These are phyloP conservation scores for Lactifluus echinatus DNA, from an alignment of 768 basidiomycete genomes.

Conservation along the genomic window DNA sequence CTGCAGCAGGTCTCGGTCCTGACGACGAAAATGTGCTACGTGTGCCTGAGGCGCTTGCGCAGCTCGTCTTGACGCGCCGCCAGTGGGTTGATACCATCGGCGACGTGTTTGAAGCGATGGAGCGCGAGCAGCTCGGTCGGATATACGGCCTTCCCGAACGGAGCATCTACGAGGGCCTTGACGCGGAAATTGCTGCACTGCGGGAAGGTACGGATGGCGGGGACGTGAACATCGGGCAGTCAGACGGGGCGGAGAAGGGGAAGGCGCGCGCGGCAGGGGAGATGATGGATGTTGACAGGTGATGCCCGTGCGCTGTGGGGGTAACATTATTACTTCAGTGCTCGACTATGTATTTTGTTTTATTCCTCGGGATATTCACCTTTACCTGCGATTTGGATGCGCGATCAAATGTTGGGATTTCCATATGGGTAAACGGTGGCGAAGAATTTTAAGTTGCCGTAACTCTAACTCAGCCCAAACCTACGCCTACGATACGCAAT, in stretches of 20 bases:
- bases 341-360: conserved; percentile 19
- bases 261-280: conserved; percentile 41
- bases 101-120: conserved; percentile 65
- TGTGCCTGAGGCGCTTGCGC: conserved; percentile 58
- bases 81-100: conserved; percentile 77
- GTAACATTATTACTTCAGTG: conserved; percentile 20
- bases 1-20: conserved; percentile 58
- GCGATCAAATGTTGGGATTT: background rate
- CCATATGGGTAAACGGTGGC: background rate
- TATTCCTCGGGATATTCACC: conserved; percentile 4
- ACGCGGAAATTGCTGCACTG: conserved; percentile 47
- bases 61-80: conserved; percentile 66
- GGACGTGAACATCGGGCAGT: conserved; percentile 23
- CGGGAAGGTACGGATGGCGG: conserved; percentile 23
- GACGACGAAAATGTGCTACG: conserved; percentile 57
- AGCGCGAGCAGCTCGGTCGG: conserved; percentile 51
- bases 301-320: conserved; percentile 19
- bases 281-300: conserved; percentile 57
- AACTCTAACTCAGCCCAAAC: too few relatives aligned
- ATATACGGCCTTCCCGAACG: conserved; percentile 70
- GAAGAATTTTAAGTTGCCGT: too few relatives aligned
- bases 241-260: conserved; percentile 40
- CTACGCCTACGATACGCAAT: too few relatives aligned
- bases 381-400: background rate
- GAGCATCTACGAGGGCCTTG: conserved; percentile 70